Base-by-base conservation (phyloP, 208 protist genomes). In the Leishmania guyanensis region DNA sequence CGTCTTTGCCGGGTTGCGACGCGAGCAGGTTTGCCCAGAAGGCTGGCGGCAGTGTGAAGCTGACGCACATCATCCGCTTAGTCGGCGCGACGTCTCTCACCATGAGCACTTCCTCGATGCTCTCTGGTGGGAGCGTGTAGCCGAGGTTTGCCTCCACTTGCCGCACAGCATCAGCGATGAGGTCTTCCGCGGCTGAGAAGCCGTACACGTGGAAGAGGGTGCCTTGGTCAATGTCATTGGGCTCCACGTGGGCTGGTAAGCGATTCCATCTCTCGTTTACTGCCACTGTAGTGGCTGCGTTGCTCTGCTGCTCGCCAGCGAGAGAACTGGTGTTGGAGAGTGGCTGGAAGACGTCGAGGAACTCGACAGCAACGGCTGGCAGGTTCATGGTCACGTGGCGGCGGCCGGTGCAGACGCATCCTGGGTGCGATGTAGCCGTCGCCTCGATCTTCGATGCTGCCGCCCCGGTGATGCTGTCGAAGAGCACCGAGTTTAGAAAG, bases 361-460 rank as follows among this genome's bases (percentile, higher is more conserved):
- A 99, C 86, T 98, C 92, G 5, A 99, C 93, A 0, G 98, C 97
- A n/a, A 94, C 93, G 16, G 98, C 98, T 2, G 99, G 99, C 12
- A 99, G 89, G 82, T 99, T 99, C 99, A 99, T 99, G 4, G 95
- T 89, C 51, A 99, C 94, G 74, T 99, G 97, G 20, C 90, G 91
- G 50, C 96, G 94, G 1, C 90, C 80, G 6, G 69, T 72, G 50
- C 71, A 81, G 29, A 26, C 6, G 5, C 46, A 43, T 64, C 54
- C 68, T 26, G 22, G 65, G 20, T 22, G 8, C 58, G 48, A 36
- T 2, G 66, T 48, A 26, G 14, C 14, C 4, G 50, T 36, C 22
- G 56, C 36, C 26, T n/a, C 54, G 2, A 8, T 50, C 22, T 46
- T 16, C n/a, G n/a, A 17, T 8, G 54, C 46, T 17, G n/a, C 54